These are phyloP conservation scores for Alternaria viburni DNA, from an alignment of 2,329 filamentous ascomycete genomes.

Conservation along the genomic window DNA sequence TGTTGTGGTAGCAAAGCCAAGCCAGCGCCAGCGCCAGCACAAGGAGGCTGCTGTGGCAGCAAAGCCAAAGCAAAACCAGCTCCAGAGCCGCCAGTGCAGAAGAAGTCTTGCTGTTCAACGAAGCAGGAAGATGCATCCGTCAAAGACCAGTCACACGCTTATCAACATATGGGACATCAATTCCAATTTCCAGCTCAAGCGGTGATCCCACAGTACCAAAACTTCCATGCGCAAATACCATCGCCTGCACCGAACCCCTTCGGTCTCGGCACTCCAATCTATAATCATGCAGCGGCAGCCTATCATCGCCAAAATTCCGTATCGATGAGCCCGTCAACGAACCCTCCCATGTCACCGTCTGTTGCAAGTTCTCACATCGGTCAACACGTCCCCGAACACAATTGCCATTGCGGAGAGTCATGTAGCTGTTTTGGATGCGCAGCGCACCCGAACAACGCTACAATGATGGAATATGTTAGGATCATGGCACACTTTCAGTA, in stretches of 20 bases:
- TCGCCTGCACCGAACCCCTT: constrained; percentile 27
- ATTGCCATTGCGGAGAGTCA: constrained; percentile 68
- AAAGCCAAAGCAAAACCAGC: constrained; percentile 28
- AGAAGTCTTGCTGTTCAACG: constrained; percentile 43
- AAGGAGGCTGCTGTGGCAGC: constrained; percentile 38
- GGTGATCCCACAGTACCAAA: constrained; percentile 27
- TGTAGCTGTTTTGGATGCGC: constrained; percentile 73
- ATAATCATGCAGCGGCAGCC: constrained; percentile 40
- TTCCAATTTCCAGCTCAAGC: constrained; percentile 32
- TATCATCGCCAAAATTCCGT: constrained; percentile 44
- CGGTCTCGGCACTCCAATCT: constrained; percentile 42
- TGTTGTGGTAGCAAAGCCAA: constrained; percentile 41
- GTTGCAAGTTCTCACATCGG: constrained; percentile 37
- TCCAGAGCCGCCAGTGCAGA: constrained; percentile 12
- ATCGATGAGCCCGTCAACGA: constrained; percentile 30
- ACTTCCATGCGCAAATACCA: constrained; percentile 23
- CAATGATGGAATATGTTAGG: constrained; percentile 62
- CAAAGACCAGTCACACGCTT: constrained; percentile 9
- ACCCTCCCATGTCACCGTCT: constrained; percentile 28
- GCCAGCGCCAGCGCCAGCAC: constrained; percentile 14
- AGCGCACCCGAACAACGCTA: constrained; percentile 70
- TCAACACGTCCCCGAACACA: constrained; percentile 50
- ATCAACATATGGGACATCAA: constrained; percentile 21
- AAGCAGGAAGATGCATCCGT: constrained; percentile 12
- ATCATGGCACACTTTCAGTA: constrained; percentile 46